Percentiles rank a stretch among this genome's conserved stretches.
Conservation (phyloP, 768 basidiomycete genomes). For the Mycena olivaceomarginata region DNA sequence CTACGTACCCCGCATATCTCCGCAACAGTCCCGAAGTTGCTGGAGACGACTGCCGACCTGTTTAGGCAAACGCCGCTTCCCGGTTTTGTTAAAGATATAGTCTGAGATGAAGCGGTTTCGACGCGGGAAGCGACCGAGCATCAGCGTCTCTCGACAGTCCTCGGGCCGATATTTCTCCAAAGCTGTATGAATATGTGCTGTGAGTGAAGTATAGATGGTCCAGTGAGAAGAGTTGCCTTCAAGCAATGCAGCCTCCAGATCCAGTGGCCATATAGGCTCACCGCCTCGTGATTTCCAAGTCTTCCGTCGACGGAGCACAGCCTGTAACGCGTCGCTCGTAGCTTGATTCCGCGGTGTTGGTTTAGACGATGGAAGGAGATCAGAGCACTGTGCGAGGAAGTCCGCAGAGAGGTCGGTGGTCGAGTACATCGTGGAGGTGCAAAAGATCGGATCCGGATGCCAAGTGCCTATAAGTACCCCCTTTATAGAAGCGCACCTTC, state of each 20-base stretch:
- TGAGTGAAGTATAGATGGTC: neutral
- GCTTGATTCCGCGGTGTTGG: conserved; percentile 51
- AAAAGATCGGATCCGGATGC: neutral
- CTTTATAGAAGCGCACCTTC: conserved; percentile 3
- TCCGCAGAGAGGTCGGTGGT: conserved; percentile 19
- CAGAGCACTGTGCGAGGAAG: conserved; percentile 28
- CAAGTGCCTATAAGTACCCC: conserved; percentile 4
- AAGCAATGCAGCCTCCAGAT: conserved; percentile 85
- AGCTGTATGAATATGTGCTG: conserved; percentile 53
- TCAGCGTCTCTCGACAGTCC: conserved; percentile 67
- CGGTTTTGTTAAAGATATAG: conserved; percentile 75
- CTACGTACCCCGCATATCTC: conserved; percentile 79
- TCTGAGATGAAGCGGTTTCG: conserved; percentile 79
- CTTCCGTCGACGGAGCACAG: conserved; percentile 80
- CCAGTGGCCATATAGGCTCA: conserved; percentile 87
- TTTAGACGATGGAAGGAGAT: neutral
- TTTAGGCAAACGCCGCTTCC: conserved; percentile 82
- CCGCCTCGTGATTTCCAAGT: conserved; percentile 84
- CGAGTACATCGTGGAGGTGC: neutral
- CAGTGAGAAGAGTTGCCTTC: conserved; percentile 69
- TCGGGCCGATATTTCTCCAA: conserved; percentile 70
- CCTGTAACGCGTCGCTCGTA: conserved; percentile 76
- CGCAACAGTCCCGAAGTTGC: conserved; percentile 84
- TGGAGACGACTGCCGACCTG: conserved; percentile 89
- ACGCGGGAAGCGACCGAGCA: conserved; percentile 72